phyloP scores from a whole-genome alignment of 208 protist species.

The Trypanosoma avium region DNA sequence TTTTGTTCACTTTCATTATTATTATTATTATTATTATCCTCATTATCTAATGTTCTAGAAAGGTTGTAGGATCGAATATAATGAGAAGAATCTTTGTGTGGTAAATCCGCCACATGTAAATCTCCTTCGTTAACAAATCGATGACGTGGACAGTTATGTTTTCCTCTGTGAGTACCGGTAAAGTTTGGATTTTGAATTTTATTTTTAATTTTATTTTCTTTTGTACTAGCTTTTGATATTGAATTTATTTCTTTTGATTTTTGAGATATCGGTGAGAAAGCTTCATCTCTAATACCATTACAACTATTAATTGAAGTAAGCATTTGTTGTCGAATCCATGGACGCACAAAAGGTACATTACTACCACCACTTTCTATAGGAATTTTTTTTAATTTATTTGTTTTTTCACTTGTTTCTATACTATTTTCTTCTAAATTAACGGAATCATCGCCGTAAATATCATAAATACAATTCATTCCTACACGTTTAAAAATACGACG shows the following conservation, averaged over 20 bases:
- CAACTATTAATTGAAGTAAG: background rate
- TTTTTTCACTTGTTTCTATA: background rate
- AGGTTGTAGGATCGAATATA: constrained; percentile 13
- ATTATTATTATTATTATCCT: background rate
- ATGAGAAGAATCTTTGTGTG: constrained; percentile 16
- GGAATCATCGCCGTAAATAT: constrained; percentile 1
- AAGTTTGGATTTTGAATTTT: constrained; percentile 1
- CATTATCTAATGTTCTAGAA: background rate
- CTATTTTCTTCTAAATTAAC: background rate
- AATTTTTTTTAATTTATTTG: background rate
- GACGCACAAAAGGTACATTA: background rate
- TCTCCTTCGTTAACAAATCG: constrained; percentile 1
- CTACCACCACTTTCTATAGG: background rate
- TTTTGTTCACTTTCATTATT: background rate
- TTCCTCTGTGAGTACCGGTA: background rate
- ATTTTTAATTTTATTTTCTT: background rate
- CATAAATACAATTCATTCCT: constrained; percentile 14
- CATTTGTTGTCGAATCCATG: background rate
- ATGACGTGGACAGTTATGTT: constrained; percentile 8
- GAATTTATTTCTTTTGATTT: too few species aligned
- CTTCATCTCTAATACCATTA: too few species aligned
- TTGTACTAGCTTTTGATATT: too few species aligned
- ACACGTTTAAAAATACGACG: constrained; percentile 22
- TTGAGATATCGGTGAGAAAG: too few species aligned
- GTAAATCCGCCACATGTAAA: constrained; percentile 3